Evolutionary conservation across 1,139 yeast genomes (phyloP), one percentile per base, ranked within the genome.

Genomic region (Sugiyamaella paludigena): DNA sequence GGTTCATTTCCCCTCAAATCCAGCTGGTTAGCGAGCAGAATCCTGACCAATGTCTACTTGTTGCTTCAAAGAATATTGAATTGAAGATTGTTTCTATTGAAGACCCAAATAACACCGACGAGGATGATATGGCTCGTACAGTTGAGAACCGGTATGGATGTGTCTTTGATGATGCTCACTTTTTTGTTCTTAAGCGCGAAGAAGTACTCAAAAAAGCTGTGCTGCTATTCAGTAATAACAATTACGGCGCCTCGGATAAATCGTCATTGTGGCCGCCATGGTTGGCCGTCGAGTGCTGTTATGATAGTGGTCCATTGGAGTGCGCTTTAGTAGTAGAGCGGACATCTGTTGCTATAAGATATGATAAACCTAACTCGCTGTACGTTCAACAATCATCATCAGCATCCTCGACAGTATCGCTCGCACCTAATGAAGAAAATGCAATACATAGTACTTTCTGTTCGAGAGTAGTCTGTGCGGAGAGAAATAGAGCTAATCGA

Each of bases 1-100:
- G 87, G 51, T 75, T 91, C 34, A 73, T 87, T 10, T 79, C 91
- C 1, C 98, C 98, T 0, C 98, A 92, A 63, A 80, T 92, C 45
- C 95, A 91, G 63, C 66, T 91, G 19, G 83, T 84, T 52, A 77
- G 87, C 45, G 83, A 83, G 32, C 79, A 79, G 46, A 79, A 80
- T 41, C 80, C 82, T 0, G 79, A 79, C 43, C 75, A 84, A 1
- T 81, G 87, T 48, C 76, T 88, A n/a, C 66, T 88, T 47, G 71
- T 88, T 8, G 77, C 88, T 1, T 79, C 95, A 0, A 83, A 83
- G 52, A 84, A 81, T 56, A 77, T 92, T 52, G 92, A 87, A 57
- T 61, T 84, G 57, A 78, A 87, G 55, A 77, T 83, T 7, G 66
- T 87, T 15, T 72, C 80, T 11, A 74, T 85, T 1, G 79, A 80